These are phyloP conservation scores for Boletus barrowsii DNA, from an alignment of 768 basidiomycete species.

Conservation along the genomic window DNA sequence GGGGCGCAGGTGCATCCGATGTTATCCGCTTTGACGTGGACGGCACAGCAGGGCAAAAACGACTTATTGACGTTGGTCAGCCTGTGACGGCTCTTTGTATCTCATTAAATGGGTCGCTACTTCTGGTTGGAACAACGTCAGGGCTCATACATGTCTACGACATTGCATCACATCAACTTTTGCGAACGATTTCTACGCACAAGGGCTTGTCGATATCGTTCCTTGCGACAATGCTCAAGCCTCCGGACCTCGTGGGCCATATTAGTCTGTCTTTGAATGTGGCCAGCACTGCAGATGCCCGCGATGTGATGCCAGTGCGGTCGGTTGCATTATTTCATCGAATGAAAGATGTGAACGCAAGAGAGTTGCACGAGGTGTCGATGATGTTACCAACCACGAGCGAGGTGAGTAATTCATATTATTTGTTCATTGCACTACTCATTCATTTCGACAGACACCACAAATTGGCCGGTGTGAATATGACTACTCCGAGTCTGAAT, in stretches of 20 bases:
- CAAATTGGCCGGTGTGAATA: slow-evolving; percentile 20
- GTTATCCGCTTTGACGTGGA: slow-evolving; percentile 65
- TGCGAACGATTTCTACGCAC: slow-evolving; percentile 75
- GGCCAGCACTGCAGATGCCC: slow-evolving; percentile 36
- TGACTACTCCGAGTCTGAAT: slow-evolving; percentile 50
- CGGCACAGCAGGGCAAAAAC: slow-evolving; percentile 43
- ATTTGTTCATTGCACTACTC: background rate
- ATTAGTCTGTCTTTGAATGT: slow-evolving; percentile 50
- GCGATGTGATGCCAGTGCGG: slow-evolving; percentile 63
- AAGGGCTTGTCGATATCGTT: slow-evolving; percentile 68
- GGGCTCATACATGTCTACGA: slow-evolving; percentile 82
- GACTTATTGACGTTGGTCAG: slow-evolving; percentile 70
- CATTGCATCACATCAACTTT: slow-evolving; percentile 83
- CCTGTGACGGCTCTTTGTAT: slow-evolving; percentile 70
- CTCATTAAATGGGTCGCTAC: slow-evolving; percentile 71
- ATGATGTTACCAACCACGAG: slow-evolving; percentile 52
- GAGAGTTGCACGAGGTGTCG: slow-evolving; percentile 70
- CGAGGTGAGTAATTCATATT: slow-evolving; percentile 32
- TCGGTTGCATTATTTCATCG: slow-evolving; percentile 71
- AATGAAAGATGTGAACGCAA: slow-evolving; percentile 60
- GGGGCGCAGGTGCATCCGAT: slow-evolving; percentile 69
- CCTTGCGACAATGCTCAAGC: slow-evolving; percentile 77
- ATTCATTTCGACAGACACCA: slow-evolving; percentile 14
- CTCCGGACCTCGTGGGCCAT: slow-evolving; percentile 84
- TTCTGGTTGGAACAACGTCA: slow-evolving; percentile 76